phyloP scores from a whole-genome alignment of 768 basidiomycete genomes.

The Cubamyces lactineus region DNA sequence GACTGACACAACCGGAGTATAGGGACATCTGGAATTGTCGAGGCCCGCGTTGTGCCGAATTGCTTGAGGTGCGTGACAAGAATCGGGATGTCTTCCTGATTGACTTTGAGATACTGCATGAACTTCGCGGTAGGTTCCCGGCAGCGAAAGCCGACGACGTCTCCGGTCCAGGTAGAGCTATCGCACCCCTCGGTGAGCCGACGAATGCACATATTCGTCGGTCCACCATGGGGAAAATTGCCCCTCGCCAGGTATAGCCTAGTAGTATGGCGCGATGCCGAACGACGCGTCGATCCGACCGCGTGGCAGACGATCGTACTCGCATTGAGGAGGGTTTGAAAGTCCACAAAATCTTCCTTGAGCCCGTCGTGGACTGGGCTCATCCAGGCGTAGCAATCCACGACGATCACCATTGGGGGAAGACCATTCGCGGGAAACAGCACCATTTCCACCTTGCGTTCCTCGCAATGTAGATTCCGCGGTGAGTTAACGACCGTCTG shows the following conservation, averaged over 20 bases:
- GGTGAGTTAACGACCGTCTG: not conserved
- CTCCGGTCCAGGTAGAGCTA: not conserved
- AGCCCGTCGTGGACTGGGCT: slow-evolving; percentile 6
- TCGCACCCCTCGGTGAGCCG: slow-evolving; percentile 4
- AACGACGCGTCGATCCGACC: not conserved
- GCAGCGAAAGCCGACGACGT: slow-evolving; percentile 7
- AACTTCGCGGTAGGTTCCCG: slow-evolving; percentile 9
- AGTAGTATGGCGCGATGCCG: not conserved
- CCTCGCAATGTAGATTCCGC: not conserved
- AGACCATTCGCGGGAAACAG: slow-evolving; percentile 12
- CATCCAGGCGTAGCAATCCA: not conserved
- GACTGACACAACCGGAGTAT: not conserved
- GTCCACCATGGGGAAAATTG: not conserved
- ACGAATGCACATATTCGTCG: slow-evolving; percentile 6
- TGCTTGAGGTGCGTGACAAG: slow-evolving; percentile 5
- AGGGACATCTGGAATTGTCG: not conserved
- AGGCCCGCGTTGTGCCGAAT: not conserved
- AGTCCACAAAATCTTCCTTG: slow-evolving; percentile 7
- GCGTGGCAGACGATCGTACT: not conserved
- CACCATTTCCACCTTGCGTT: not conserved
- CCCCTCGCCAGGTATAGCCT: slow-evolving; percentile 10
- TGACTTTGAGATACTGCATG: slow-evolving; percentile 16
- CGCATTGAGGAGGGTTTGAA: not conserved
- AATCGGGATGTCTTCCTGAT: slow-evolving; percentile 1
- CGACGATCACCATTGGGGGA: not conserved